Evolutionary conservation across 768 basidiomycete species (phyloP).

Genomic region (Russula ochroleuca): DNA sequence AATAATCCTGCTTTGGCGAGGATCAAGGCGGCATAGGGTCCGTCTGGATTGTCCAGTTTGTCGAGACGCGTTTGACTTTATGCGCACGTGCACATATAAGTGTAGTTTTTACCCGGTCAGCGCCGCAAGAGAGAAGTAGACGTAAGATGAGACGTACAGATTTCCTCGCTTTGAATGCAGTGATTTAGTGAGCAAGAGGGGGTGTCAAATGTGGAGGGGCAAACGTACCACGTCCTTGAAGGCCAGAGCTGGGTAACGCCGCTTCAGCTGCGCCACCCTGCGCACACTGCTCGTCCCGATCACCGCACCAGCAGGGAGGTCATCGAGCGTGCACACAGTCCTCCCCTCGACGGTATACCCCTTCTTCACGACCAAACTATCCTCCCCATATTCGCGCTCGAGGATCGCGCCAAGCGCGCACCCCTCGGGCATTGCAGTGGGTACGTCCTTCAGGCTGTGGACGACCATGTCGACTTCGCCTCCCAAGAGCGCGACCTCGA

Average conservation of each 20-base stretch:
- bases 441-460: slow-evolving; percentile 91
- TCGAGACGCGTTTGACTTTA: slow-evolving; percentile 80
- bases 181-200: background rate
- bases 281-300: slow-evolving; percentile 96
- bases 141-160: slow-evolving; percentile 50
- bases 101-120: background rate
- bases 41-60: slow-evolving; percentile 82
- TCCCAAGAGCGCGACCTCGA: slow-evolving; percentile 78
- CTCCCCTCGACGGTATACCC: slow-evolving; percentile 40
- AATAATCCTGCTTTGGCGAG: slow-evolving; percentile 91
- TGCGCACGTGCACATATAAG: background rate
- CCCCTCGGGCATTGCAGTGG: slow-evolving; percentile 78
- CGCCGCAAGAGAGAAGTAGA: background rate
- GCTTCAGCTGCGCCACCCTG: slow-evolving; percentile 83
- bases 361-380: slow-evolving; percentile 81
- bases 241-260: slow-evolving; percentile 66
- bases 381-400: slow-evolving; percentile 83
- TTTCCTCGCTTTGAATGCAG: slow-evolving; percentile 68
- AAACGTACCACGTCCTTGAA: slow-evolving; percentile 85
- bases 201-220: background rate
- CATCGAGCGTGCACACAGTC: slow-evolving; percentile 65
- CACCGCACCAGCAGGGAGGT: slow-evolving; percentile 81
- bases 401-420: slow-evolving; percentile 83
- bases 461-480: slow-evolving; percentile 84
- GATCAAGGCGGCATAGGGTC: slow-evolving; percentile 81